phyloP scores from a whole-genome alignment of 1,284 basidiomycete species.

The Cronartium quercuum region DNA sequence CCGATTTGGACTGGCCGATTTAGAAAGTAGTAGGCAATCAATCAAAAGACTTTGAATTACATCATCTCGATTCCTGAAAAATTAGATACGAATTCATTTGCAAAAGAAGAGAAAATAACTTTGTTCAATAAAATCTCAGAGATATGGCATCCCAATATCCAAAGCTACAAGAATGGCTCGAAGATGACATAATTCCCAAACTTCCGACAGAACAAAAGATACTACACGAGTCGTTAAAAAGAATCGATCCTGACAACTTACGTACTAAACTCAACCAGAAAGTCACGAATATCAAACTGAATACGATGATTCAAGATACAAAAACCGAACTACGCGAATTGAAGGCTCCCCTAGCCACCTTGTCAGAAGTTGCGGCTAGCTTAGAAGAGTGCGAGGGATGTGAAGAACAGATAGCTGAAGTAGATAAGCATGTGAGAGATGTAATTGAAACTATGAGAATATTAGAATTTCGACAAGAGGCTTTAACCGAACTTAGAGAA shows the following conservation, averaged over 20 bases:
- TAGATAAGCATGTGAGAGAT: conserved; percentile 11
- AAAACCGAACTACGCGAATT: conserved; percentile 14
- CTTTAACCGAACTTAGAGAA: conserved; percentile 17
- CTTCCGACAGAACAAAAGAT: neutral
- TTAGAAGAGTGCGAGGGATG: conserved; percentile 14
- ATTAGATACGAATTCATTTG: too few relatives aligned
- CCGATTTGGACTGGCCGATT: neutral
- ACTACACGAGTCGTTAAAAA: neutral
- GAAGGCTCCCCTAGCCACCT: neutral
- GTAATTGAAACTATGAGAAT: conserved; percentile 19
- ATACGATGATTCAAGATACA: conserved; percentile 9
- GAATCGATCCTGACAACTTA: conserved; percentile 28
- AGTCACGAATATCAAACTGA: conserved; percentile 10
- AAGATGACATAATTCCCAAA: neutral
- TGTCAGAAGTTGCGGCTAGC: neutral
- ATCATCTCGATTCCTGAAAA: too few relatives aligned
- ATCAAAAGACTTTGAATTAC: too few relatives aligned
- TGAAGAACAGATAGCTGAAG: neutral
- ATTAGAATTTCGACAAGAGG: conserved; percentile 6
- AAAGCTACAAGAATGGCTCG: neutral
- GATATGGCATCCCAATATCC: neutral
- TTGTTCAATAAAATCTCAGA: too few relatives aligned
- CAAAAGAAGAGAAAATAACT: too few relatives aligned
- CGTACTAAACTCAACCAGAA: neutral
- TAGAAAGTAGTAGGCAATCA: too few relatives aligned